A percentile compares a stretch with the other conserved stretches of the same genome.
phyloP scores from a whole-genome alignment of 768 basidiomycete genomes.

The Coprinopsis sp. region DNA sequence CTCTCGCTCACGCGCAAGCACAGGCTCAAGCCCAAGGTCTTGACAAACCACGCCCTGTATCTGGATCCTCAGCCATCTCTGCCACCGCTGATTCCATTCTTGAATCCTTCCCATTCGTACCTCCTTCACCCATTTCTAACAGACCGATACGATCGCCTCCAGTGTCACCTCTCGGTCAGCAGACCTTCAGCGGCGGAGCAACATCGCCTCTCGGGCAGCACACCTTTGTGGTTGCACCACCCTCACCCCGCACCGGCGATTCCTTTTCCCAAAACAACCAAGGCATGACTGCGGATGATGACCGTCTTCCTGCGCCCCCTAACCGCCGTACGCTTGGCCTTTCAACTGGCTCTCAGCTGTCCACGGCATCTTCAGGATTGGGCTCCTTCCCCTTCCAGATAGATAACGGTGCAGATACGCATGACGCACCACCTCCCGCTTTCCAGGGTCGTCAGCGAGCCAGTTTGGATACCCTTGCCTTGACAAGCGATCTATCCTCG shows the following conservation, averaged over 20 bases:
- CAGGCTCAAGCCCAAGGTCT: constrained; percentile 51
- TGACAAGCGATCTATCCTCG: constrained; percentile 79
- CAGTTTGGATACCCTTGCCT: constrained; percentile 78
- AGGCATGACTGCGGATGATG: constrained; percentile 16
- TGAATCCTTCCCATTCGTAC: constrained; percentile 85
- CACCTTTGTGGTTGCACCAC: constrained; percentile 34
- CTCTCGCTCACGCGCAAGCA: constrained; percentile 57
- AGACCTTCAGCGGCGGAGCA: constrained; percentile 45
- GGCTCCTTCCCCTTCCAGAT: constrained; percentile 87
- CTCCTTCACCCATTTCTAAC: constrained; percentile 85
- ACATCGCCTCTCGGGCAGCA: constrained; percentile 61
- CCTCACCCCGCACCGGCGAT: constrained; percentile 58
- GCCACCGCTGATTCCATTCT: constrained; percentile 78
- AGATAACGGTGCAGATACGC: constrained; percentile 48
- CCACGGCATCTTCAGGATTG: constrained; percentile 75
- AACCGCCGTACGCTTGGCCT: constrained; percentile 60
- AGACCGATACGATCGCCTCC: constrained; percentile 71
- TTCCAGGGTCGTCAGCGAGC: constrained; percentile 58
- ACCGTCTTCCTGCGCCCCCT: constrained; percentile 47
- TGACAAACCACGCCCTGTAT: constrained; percentile 46
- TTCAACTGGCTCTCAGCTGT: constrained; percentile 73
- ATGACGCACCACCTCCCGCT: constrained; percentile 24
- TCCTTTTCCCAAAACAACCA: constrained; percentile 26
- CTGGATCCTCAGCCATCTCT: constrained; percentile 63
- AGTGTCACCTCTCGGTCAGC: constrained; percentile 65